Base-by-base conservation (phyloP, 2,329 filamentous ascomycete species). In the Colletotrichum lindemuthianum region DNA sequence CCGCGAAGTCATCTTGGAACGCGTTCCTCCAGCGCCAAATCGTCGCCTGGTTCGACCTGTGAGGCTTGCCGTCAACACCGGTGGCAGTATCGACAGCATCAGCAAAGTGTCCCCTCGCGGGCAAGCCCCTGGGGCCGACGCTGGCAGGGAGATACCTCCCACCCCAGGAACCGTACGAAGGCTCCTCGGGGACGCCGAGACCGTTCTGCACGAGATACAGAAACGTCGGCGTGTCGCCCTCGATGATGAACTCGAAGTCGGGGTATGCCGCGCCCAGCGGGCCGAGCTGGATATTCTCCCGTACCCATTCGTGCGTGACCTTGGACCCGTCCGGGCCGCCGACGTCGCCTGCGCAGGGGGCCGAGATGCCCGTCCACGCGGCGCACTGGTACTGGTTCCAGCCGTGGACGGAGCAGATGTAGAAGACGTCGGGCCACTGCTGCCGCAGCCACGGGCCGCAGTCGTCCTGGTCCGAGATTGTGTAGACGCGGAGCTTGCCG, bases 401-500 rank as follows among this genome's bases (percentile, higher is more conserved):
- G 7, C 79, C 84, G 69, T 88, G 86, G 2, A 87, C 72, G 0
- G 82, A 85, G 12, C 75, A 76, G 58, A 88, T 86, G 71, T 86
- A 88, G 68, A 85, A 83, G 7, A 88, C 70, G 33, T 84, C 79
- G 0, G 86, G 84, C 64, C 81, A 88, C 3, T 77, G 79, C 49
- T 76, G 73, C 13, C 86, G 81, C 40, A 88, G 83, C 85, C 85
- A 88, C 0, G 79, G 73, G 0, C 84, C 85, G 0, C 82, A 81
- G 65, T 88, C 81, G 65, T 88, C 86, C 67, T 88, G 86, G 67
- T 88, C 86, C 7, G 84, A 86, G 59, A 88, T 87, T 40, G 85
- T 74, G 70, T 86, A 86, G 8, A 86, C 77, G 11, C 83, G 76
- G 4, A 86, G 70, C 66, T 80, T 81, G 3, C 73, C 67, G 2